These are phyloP conservation scores for Litsea cubeba DNA, from an alignment of 164 flowering plant genomes.

Conservation along the genomic window DNA sequence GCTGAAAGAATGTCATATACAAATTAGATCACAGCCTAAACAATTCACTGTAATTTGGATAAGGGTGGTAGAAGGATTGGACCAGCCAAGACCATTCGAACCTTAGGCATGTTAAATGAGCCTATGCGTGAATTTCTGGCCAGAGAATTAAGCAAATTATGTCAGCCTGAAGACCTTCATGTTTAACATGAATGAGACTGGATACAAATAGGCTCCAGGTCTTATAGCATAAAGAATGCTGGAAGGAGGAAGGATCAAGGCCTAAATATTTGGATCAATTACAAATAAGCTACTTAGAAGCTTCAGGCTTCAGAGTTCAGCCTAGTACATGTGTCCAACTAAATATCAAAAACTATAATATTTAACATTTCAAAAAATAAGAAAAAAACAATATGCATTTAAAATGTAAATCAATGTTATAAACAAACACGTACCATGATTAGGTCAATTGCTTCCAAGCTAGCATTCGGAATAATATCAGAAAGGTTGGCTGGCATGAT, in stretches of 20 bases:
- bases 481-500: constrained; percentile 53
- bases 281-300: not conserved
- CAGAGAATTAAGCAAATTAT: no score
- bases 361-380: no score
- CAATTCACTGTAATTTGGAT: not conserved
- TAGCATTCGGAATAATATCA: constrained; percentile 65
- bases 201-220: not conserved
- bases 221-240: not conserved
- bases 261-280: not conserved
- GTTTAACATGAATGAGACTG: not conserved
- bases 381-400: no score
- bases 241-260: not conserved
- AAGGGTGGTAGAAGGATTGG: not conserved
- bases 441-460: constrained; percentile 70
- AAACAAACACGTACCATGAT: constrained; percentile 44
- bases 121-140: not conserved
- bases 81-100: not conserved
- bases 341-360: no score
- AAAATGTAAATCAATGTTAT: not conserved
- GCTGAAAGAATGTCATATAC: constrained; percentile 23
- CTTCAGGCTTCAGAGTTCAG: not conserved
- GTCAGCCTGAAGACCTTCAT: no score
- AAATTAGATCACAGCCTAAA: not conserved
- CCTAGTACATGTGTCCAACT: not conserved
- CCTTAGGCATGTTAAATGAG: not conserved